Percentiles rank a stretch among this genome's conserved stretches.
Evolutionary conservation across 306 rosid genomes (phyloP).

Genomic region (Quercus mongolica): DNA sequence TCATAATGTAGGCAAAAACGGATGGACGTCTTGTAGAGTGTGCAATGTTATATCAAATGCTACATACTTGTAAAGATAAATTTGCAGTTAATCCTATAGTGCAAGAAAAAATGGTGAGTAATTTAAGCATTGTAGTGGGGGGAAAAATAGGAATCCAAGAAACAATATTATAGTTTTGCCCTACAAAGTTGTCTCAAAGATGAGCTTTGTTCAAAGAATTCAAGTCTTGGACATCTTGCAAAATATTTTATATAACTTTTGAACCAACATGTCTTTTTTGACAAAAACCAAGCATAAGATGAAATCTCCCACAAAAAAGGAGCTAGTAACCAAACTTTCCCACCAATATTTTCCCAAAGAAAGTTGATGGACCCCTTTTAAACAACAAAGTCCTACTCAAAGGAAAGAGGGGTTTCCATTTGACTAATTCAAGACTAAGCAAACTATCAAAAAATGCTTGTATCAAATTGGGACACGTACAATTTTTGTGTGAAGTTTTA

Average conservation of each 20-base stretch:
- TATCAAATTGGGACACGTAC: slow-evolving; percentile 16
- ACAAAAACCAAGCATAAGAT: slow-evolving; percentile 32
- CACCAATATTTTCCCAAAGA: slow-evolving; percentile 54
- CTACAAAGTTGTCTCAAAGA: not conserved
- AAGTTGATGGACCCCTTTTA: slow-evolving; percentile 41
- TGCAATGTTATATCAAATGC: no score
- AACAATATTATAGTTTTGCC: not conserved
- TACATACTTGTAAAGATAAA: no score
- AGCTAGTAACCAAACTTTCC: slow-evolving; percentile 89
- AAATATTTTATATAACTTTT: not conserved
- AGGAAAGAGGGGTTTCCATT: slow-evolving; percentile 41
- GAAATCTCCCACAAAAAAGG: slow-evolving; percentile 37
- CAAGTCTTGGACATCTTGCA: not conserved
- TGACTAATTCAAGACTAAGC: slow-evolving; percentile 52
- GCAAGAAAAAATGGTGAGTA: no score
- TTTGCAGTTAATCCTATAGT: no score
- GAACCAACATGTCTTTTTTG: slow-evolving; percentile 41
- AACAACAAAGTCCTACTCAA: slow-evolving; percentile 36
- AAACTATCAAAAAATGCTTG: not conserved
- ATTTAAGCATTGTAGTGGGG: no score
- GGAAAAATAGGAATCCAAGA: no score
- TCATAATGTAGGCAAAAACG: no score
- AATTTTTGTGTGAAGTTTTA: not conserved
- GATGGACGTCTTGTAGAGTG: no score
- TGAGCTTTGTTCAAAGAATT: no score